Evolutionary conservation across 2,329 filamentous ascomycete species (phyloP), one percentile per base, ranked within the genome.

Genomic region (Arthrocladium fulminans): DNA sequence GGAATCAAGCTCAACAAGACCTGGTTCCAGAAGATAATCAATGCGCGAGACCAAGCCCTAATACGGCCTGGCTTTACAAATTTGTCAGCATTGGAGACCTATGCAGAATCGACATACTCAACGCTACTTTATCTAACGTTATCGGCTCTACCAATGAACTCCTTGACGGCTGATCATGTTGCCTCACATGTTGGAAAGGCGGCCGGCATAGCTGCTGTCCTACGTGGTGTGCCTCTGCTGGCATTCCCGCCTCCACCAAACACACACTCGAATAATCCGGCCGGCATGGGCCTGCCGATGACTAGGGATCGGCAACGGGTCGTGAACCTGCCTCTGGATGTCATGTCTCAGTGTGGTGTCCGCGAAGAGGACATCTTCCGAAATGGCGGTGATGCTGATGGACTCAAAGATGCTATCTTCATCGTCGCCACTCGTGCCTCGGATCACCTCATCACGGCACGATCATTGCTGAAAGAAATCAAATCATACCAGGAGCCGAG

Each of bases 131-230:
- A 98, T 64, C 76, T 94, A 53, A 90, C 85, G 0, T 71, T 97
- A 30, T 87, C 87, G 15, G 75, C 84, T 5, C 69, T 96, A 49
- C 85, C 88, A 0, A 73, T 96, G 60, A 79, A 81, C 8, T 94
- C 86, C 1, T 75, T 95, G 59, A 84, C 89, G 20, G 80, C 88
- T 35, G 92, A 98, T 61, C 92, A 98, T 67, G 73, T 98, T 15
- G 90, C 90, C 7, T 94, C 86, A 47, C 92, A 98, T 65, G 86
- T 97, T 50, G 92, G 92, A 45, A 98, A 98, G 63, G 89, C 92
- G 0, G 84, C 81, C 42, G 92, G 92, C 7, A 96, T 98, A 47
- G 76, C 82, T 2, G 84, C 90, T 1, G 78, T 95, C 0, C 71
- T 98, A n/a, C 77, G 90, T 34, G 90, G 92, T 0, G 73, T 97